Evolutionary conservation across 2,329 filamentous ascomycete species (phyloP).

Genomic region (Annulohypoxylon truncatum): DNA sequence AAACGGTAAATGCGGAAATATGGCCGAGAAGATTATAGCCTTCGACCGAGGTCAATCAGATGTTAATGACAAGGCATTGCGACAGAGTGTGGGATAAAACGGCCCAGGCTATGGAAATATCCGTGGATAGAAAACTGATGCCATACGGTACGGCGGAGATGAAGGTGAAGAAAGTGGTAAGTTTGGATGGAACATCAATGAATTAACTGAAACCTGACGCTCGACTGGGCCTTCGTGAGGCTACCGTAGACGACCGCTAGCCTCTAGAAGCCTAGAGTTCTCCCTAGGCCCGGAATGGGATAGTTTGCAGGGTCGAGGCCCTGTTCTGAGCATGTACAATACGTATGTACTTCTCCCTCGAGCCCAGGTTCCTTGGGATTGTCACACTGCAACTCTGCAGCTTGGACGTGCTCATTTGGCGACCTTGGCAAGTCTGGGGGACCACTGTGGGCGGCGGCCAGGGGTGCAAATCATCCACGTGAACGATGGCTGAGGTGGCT

Average conservation of each 20-base stretch:
- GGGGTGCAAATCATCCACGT: conserved; percentile 40
- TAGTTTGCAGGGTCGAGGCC: conserved; percentile 35
- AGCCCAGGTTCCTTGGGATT: conserved; percentile 33
- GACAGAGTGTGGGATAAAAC: conserved; percentile 33
- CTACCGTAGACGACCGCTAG: conserved; percentile 17
- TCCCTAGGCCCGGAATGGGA: conserved; percentile 25
- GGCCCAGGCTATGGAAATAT: conserved; percentile 30
- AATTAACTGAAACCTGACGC: conserved; percentile 33
- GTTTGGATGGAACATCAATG: conserved; percentile 34
- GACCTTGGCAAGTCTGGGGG: conserved; percentile 41
- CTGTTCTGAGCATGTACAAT: conserved; percentile 23
- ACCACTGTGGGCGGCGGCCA: conserved; percentile 33
- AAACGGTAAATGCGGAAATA: conserved; percentile 40
- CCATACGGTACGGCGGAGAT: conserved; percentile 18
- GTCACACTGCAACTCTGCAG: conserved; percentile 41
- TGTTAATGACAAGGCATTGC: conserved; percentile 25
- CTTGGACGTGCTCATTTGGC: conserved; percentile 38
- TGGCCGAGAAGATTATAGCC: conserved; percentile 36
- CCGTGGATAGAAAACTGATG: conserved; percentile 21
- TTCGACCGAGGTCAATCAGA: conserved; percentile 33
- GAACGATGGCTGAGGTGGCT: conserved; percentile 43
- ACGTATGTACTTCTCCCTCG: conserved; percentile 8
- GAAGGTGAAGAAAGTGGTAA: conserved; percentile 23
- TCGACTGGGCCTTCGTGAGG: conserved; percentile 31
- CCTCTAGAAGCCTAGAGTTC: conserved; percentile 21